Evolutionary conservation across 1,284 basidiomycete genomes (phyloP).

Genomic region (Kwoniella shivajii): DNA sequence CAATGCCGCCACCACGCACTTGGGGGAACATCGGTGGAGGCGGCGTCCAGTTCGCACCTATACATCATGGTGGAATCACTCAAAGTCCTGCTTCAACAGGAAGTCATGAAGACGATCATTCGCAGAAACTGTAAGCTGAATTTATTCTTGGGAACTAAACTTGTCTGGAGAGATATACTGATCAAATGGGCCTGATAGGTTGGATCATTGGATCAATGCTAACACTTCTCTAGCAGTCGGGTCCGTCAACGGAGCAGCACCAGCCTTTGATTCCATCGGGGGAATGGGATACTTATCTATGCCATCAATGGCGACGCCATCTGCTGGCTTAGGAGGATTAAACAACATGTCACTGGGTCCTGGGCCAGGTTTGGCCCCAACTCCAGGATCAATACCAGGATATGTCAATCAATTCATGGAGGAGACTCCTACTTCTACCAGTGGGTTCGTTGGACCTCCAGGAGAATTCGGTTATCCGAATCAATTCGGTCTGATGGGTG

Average conservation of each 20-base stretch:
- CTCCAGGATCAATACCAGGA: constrained; percentile 9
- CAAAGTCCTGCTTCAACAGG: constrained; percentile 32
- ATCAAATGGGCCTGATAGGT: constrained; percentile 15
- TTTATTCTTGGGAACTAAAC: neutral
- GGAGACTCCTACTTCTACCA: constrained; percentile 2
- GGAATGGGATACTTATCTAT: constrained; percentile 18
- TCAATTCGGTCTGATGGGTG: constrained; percentile 19
- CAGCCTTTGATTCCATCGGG: constrained; percentile 11
- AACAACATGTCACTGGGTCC: constrained; percentile 11
- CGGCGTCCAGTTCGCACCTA: constrained; percentile 10
- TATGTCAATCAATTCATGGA: constrained; percentile 5
- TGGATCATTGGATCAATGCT: constrained; percentile 53
- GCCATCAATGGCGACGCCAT: constrained; percentile 11
- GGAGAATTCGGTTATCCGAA: constrained; percentile 14
- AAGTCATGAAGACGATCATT: constrained; percentile 51
- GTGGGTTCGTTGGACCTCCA: constrained; percentile 13
- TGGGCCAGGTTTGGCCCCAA: constrained; percentile 6
- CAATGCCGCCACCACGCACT: constrained; percentile 11
- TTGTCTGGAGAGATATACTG: neutral
- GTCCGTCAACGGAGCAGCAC: constrained; percentile 25
- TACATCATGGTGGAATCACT: constrained; percentile 25
- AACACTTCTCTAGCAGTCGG: constrained; percentile 49
- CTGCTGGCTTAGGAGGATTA: neutral
- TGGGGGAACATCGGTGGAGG: constrained; percentile 2
- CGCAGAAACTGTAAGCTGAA: constrained; percentile 42